Evolutionary conservation across 495 filamentous ascomycete species (phyloP).

Genomic region (Peziza echinospora): DNA sequence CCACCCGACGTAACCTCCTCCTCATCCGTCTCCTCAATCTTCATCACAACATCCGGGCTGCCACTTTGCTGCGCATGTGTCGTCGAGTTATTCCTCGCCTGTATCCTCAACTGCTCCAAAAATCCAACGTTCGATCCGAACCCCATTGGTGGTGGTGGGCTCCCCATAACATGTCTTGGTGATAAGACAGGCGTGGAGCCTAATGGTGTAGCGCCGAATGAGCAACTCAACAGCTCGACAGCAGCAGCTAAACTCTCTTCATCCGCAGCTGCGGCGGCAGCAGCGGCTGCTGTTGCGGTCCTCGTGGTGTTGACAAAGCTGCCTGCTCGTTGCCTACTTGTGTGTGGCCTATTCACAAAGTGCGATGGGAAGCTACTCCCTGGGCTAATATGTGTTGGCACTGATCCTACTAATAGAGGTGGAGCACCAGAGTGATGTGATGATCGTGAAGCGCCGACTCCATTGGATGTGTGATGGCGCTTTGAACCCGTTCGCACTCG

Average conservation of each 20-base stretch:
- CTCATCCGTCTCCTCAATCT: slow-evolving; percentile 45
- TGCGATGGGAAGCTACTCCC: slow-evolving; percentile 4
- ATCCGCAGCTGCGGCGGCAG: slow-evolving; percentile 28
- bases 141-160: slow-evolving; percentile 25
- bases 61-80: slow-evolving; percentile 19
- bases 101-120: slow-evolving; percentile 18
- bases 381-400: slow-evolving; percentile 11
- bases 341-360: slow-evolving; percentile 2
- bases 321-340: slow-evolving; percentile 24
- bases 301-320: slow-evolving; percentile 24
- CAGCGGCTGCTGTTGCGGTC: slow-evolving; percentile 18
- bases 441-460: background rate
- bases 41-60: slow-evolving; percentile 29
- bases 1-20: slow-evolving; percentile 14
- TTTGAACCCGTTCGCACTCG: slow-evolving; percentile 11
- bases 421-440: background rate
- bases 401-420: slow-evolving; percentile 1
- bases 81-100: slow-evolving; percentile 9
- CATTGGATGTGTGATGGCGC: background rate
- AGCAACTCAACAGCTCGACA: slow-evolving; percentile 72
- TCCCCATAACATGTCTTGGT: slow-evolving; percentile 30
- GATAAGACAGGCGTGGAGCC: slow-evolving; percentile 43
- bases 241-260: slow-evolving; percentile 70
- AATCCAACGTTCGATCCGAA: slow-evolving; percentile 18
- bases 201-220: slow-evolving; percentile 52